Evolutionary conservation across 768 basidiomycete genomes (phyloP).

Genomic region (Boletus reticulatus): DNA sequence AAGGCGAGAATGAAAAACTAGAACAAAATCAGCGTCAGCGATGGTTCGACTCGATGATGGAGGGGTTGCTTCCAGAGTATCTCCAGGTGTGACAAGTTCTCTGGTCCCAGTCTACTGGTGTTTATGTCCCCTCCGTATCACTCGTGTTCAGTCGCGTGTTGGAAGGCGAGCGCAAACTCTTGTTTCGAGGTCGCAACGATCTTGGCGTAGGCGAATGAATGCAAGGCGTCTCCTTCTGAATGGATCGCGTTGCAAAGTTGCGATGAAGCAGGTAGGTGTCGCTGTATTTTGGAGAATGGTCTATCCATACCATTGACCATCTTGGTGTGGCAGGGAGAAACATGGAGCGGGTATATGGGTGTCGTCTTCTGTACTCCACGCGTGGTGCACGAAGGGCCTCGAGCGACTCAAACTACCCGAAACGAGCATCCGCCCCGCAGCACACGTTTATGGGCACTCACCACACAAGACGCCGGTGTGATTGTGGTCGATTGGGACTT

Average conservation of each 20-base stretch:
- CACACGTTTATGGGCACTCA: slow-evolving; percentile 51
- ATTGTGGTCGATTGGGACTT: slow-evolving; percentile 75
- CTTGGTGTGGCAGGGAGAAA: too few species aligned
- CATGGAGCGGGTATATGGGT: too few species aligned
- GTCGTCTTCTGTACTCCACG: too few species aligned
- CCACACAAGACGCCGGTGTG: slow-evolving; percentile 28
- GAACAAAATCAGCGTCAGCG: too few species aligned
- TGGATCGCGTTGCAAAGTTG: slow-evolving; percentile 45
- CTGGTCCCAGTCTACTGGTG: too few species aligned
- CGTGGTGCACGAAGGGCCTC: slow-evolving; percentile 49
- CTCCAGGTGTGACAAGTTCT: too few species aligned
- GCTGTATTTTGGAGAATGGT: neutral
- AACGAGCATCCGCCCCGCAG: slow-evolving; percentile 65
- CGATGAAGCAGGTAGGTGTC: slow-evolving; percentile 39
- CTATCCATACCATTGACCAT: neutral
- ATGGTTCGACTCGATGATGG: too few species aligned
- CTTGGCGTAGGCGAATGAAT: slow-evolving; percentile 22
- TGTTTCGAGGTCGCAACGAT: slow-evolving; percentile 40
- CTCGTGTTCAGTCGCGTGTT: too few species aligned
- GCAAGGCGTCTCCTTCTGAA: slow-evolving; percentile 26
- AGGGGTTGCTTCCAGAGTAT: too few species aligned
- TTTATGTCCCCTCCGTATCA: too few species aligned
- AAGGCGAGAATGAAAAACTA: too few species aligned
- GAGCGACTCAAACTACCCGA: slow-evolving; percentile 57
- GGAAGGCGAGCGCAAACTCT: slow-evolving; percentile 12